Evolutionary conservation across 805 yeast genomes (phyloP).

Genomic region (Monosporozyma solicola): DNA sequence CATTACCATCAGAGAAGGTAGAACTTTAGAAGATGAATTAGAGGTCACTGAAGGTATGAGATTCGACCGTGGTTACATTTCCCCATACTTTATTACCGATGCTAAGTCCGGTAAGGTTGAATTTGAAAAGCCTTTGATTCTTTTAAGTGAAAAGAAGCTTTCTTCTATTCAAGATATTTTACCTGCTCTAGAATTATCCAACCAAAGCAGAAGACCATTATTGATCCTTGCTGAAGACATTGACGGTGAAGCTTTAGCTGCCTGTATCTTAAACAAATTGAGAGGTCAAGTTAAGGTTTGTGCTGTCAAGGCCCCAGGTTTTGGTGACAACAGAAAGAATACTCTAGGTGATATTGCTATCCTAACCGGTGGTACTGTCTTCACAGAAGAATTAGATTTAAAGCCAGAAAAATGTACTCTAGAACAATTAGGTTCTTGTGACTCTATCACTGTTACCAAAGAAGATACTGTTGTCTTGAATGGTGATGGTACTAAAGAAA

Average conservation of each 20-base stretch:
- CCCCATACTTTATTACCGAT: constrained; percentile 94
- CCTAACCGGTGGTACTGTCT: constrained; percentile 80
- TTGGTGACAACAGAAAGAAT: constrained; percentile 97
- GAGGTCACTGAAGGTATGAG: constrained; percentile 98
- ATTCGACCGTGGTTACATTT: constrained; percentile 94
- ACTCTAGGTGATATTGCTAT: constrained; percentile 92
- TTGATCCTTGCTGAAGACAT: constrained; percentile 90
- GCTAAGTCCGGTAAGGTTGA: constrained; percentile 89
- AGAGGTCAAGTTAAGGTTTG: constrained; percentile 98
- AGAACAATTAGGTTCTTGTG: constrained; percentile 85
- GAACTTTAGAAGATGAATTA: constrained; percentile 90
- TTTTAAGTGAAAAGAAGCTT: constrained; percentile 88
- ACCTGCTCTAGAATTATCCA: constrained; percentile 88
- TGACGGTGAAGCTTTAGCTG: constrained; percentile 98
- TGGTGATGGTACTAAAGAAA: constrained; percentile 83
- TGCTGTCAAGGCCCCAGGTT: constrained; percentile 97
- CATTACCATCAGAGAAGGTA: constrained; percentile 94
- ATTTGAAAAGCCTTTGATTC: constrained; percentile 83
- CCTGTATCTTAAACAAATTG: constrained; percentile 91
- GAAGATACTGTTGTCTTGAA: constrained; percentile 91
- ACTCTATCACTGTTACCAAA: constrained; percentile 85
- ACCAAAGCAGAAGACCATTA: constrained; percentile 87
- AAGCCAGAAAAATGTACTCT: constrained; percentile 91
- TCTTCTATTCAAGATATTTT: constrained; percentile 82
- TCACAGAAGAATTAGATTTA: constrained; percentile 87